Evolutionary conservation across 768 basidiomycete genomes (phyloP).

Genomic region (Xanthoconium stramineum): DNA sequence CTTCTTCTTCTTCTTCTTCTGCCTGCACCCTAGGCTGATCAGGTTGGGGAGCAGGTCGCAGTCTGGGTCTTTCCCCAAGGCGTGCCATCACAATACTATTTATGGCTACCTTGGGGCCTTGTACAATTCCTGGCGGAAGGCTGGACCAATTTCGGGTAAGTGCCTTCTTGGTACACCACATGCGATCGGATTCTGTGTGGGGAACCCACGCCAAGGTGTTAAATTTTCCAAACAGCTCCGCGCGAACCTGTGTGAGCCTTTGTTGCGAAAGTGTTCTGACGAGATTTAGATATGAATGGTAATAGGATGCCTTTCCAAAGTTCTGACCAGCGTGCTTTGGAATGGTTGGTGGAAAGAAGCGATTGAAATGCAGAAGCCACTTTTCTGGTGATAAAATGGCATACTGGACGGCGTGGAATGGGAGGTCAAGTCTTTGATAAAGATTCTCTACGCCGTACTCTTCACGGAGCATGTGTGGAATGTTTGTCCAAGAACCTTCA

Average conservation of each 20-base stretch:
- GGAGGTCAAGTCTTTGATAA: not conserved
- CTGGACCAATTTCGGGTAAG: no score
- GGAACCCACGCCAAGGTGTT: not conserved
- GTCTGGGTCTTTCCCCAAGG: no score
- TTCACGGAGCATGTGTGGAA: not conserved
- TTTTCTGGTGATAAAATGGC: not conserved
- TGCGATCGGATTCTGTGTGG: not conserved
- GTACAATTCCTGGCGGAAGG: no score
- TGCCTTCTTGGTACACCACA: not conserved
- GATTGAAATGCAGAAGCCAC: not conserved
- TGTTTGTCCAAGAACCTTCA: constrained; percentile 2
- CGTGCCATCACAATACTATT: no score
- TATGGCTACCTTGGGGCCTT: no score
- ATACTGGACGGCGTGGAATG: not conserved
- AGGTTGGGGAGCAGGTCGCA: no score
- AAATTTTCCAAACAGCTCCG: not conserved
- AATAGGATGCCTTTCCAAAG: not conserved
- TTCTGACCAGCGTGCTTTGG: not conserved
- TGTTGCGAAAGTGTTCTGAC: no score
- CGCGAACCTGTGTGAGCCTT: not conserved
- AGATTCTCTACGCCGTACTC: not conserved
- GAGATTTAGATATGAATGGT: not conserved
- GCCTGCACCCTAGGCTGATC: no score
- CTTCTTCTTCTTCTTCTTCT: no score
- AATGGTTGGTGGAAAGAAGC: not conserved